These are phyloP conservation scores for Boletus smithii DNA, from an alignment of 1,284 basidiomycete genomes.

Conservation along the genomic window DNA sequence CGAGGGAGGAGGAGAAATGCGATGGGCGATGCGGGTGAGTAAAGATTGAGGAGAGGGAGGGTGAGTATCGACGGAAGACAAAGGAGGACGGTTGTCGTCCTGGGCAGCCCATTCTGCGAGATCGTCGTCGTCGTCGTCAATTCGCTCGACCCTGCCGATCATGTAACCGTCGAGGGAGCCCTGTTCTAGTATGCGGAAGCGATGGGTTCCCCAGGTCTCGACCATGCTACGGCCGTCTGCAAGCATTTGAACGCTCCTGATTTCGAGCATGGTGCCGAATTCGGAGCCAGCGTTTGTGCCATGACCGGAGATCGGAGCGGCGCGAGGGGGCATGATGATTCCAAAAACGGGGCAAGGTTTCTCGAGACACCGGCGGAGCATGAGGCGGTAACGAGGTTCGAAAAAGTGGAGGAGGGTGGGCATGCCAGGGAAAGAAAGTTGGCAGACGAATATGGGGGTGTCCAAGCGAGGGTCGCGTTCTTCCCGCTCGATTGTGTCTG, in stretches of 20 bases:
- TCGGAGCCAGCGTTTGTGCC: slow-evolving; percentile 54
- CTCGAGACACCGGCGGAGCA: slow-evolving; percentile 89
- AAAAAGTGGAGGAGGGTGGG: slow-evolving; percentile 90
- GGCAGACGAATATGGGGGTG: slow-evolving; percentile 89
- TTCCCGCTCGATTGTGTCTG: slow-evolving; percentile 62
- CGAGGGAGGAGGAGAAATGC: slow-evolving; percentile 9
- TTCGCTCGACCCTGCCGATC: slow-evolving; percentile 77
- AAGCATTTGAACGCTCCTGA: slow-evolving; percentile 82
- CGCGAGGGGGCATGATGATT: slow-evolving; percentile 73
- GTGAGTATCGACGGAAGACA: slow-evolving; percentile 13
- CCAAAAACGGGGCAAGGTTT: slow-evolving; percentile 76
- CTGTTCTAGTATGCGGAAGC: slow-evolving; percentile 84
- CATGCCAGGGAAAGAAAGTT: slow-evolving; percentile 86
- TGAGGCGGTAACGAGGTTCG: slow-evolving; percentile 87
- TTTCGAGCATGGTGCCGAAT: slow-evolving; percentile 93
- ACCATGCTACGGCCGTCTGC: slow-evolving; percentile 88
- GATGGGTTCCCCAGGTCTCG: slow-evolving; percentile 78
- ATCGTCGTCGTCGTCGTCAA: slow-evolving; percentile 47
- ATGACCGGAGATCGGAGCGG: slow-evolving; percentile 31
- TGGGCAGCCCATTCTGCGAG: slow-evolving; percentile 34
- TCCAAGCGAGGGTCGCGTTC: slow-evolving; percentile 76
- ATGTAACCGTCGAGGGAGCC: slow-evolving; percentile 86
- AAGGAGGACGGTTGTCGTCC: slow-evolving; percentile 15
- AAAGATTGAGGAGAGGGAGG: slow-evolving; percentile 15
- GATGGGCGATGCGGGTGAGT: slow-evolving; percentile 14